Base-by-base conservation (phyloP, 2,329 filamentous ascomycete genomes). In the Decorospora gaudefroyi region DNA sequence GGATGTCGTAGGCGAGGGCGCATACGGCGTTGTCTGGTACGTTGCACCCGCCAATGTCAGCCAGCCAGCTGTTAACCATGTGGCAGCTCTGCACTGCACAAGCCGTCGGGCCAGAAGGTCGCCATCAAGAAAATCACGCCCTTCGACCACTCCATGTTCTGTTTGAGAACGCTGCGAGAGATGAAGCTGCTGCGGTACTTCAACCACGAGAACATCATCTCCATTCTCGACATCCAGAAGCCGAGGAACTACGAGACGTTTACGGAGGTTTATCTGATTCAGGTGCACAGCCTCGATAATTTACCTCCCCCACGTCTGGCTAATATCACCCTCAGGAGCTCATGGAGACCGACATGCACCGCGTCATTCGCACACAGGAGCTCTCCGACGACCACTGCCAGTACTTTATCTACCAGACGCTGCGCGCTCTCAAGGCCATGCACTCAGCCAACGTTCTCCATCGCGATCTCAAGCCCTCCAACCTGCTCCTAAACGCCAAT, bases 71-170 rank as follows among this genome's bases (percentile, higher is more conserved):
- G 29, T 55, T 69, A 44, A 70, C 50, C 25, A 13, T 15, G 19
- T 27, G 30, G 51, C 62, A 96, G 90, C 77, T 99, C 93, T 49
- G 93, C 93, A 45, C 85, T 97, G 60, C 93, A 99, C 79, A 97
- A 97, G 77, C 93, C 93, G 15, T 97, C 93, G 0, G 86, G 90
- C 53, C 93, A 99, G 75, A 97, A 97, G 76, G 93, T 99, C 49
- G 93, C 93, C 50, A 99, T 99, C 80, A 99, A 99, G 81, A 99
- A 99, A 82, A 99, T 99, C 66, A 97, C 91, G 0, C 93, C 93
- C 4, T 99, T 99, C 74, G 93, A 99, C 68, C 93, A 97, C 72
- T 96, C 90, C 70, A 96, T 96, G 91, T 96, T 96, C 80, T 96
- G 92, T 72, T 77, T 99, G 65, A 82, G 93, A 71, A 99, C 93